Evolutionary conservation across 2,329 filamentous ascomycete species (phyloP), one percentile per base, ranked within the genome.

Genomic region (Myriosclerotinia duriaeana): DNA sequence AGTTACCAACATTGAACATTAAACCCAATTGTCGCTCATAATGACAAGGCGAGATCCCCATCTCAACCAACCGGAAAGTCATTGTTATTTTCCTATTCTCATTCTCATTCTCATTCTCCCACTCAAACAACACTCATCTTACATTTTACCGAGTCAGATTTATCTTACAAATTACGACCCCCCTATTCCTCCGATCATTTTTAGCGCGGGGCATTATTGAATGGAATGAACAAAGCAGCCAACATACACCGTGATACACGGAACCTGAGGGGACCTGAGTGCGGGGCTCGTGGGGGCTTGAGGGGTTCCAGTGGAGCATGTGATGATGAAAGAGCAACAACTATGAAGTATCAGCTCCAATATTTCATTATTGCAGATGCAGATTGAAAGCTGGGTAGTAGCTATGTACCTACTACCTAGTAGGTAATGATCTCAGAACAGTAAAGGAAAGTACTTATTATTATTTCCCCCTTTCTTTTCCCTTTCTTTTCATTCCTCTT

Each of bases 201-300:
- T 56, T 69, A 67, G 70, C 68, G 71, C 69, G 69, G 70, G 71
- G 67, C 66, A 59, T 34, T 15, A n/a, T n/a, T n/a, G n/a, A n/a
- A n/a, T n/a, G n/a, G 11, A 11, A 40, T 11, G 55, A 22, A 34
- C 46, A 60, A 42, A 60, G 54, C 54, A 58, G 44, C n/a, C 53
- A 12, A 15, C 15, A 60, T 26, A 26, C n/a, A n/a, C n/a, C n/a
- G n/a, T n/a, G n/a, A n/a, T n/a, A n/a, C 26, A 26, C 26, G 26
- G 26, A 26, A 26, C 26, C 26, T 26, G 26, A 46, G 30, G 56
- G 56, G 56, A 60, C 44, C 58, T 60, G 58, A 62, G 59, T 65
- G 64, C 64, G 64, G 64, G 64, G 64, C 55, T 53, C 11, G n/a
- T 53, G 38, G 42, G 34, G 26, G 26, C 26, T 26, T 26, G 26